phyloP scores from a whole-genome alignment of 2,329 filamentous ascomycete genomes.

The Colletotrichum chrysophilum region DNA sequence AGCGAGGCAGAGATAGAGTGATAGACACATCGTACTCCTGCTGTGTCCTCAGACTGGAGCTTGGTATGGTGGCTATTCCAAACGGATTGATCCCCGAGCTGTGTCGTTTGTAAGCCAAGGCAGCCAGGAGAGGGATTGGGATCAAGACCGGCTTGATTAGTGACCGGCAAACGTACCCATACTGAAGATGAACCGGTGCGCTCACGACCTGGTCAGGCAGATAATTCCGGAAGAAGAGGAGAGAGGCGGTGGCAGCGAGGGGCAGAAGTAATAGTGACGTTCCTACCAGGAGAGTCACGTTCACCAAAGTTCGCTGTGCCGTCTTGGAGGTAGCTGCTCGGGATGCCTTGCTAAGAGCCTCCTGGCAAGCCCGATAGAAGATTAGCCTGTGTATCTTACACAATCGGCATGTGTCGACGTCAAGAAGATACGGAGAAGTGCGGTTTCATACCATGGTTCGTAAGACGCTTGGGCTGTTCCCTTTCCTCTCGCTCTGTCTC shows the following conservation, averaged over 20 bases:
- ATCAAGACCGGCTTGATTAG: not conserved
- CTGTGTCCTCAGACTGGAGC: constrained; percentile 63
- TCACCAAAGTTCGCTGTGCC: constrained; percentile 55
- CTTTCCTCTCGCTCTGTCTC: not conserved
- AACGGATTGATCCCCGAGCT: constrained; percentile 59
- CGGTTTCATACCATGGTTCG: not conserved
- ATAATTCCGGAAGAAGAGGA: constrained; percentile 61
- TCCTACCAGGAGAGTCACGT: constrained; percentile 48
- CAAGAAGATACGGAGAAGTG: not conserved
- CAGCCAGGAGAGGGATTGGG: not conserved
- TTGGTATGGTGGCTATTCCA: constrained; percentile 51
- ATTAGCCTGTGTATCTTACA: not conserved
- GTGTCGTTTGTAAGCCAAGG: not conserved
- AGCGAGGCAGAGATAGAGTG: constrained; percentile 77
- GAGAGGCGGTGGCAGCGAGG: constrained; percentile 53
- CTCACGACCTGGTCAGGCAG: constrained; percentile 60
- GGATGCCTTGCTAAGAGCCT: constrained; percentile 27
- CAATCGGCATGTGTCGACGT: not conserved
- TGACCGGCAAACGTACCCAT: constrained; percentile 49
- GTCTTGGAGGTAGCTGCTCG: constrained; percentile 52
- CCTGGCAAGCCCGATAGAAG: not conserved
- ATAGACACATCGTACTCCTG: constrained; percentile 89
- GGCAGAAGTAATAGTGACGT: constrained; percentile 50
- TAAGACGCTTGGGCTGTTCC: not conserved
- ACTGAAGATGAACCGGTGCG: constrained; percentile 61